Conservation (phyloP, 2,329 filamentous ascomycete species). For the Claviceps pusilla region DNA sequence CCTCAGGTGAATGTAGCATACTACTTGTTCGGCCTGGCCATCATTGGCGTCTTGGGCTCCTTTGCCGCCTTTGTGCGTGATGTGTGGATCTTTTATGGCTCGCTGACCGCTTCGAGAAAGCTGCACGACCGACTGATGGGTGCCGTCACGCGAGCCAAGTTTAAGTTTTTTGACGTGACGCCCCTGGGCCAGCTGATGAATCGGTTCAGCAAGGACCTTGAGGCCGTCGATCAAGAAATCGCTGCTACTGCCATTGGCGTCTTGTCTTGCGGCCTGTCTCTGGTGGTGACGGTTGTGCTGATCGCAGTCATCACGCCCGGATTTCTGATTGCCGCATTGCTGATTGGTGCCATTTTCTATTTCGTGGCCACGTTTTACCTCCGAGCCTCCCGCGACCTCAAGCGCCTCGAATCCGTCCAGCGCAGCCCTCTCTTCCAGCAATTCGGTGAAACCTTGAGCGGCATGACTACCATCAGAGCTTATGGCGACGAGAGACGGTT, state of each 20-base stretch:
- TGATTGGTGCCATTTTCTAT: conserved; percentile 74
- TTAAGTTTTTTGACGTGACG: conserved; percentile 95
- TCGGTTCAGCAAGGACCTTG: conserved; percentile 93
- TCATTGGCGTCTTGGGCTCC: conserved; percentile 65
- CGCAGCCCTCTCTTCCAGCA: conserved; percentile 93
- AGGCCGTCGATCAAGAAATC: conserved; percentile 89
- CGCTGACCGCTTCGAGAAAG: conserved; percentile 70
- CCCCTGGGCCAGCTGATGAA: conserved; percentile 96
- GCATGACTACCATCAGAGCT: conserved; percentile 91
- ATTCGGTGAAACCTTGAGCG: conserved; percentile 87
- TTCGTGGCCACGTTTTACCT: conserved; percentile 79
- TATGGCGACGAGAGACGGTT: conserved; percentile 92
- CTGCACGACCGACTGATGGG: conserved; percentile 69
- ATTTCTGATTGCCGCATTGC: conserved; percentile 72
- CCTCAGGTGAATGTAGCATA: conserved; percentile 61
- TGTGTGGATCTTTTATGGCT: conserved; percentile 81
- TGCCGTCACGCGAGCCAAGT: conserved; percentile 73
- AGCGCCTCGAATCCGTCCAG: conserved; percentile 86
- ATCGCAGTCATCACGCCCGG: conserved; percentile 81
- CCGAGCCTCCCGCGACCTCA: conserved; percentile 82
- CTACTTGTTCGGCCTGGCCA: conserved; percentile 70
- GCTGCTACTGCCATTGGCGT: conserved; percentile 75
- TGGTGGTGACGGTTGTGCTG: conserved; percentile 73
- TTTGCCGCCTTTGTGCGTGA: conserved; percentile 71
- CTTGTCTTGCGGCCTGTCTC: conserved; percentile 46